Percentiles rank a stretch among this genome's conserved stretches.
phyloP scores from a whole-genome alignment of 169 alveolate species.

The Plasmodium gonderi region DNA sequence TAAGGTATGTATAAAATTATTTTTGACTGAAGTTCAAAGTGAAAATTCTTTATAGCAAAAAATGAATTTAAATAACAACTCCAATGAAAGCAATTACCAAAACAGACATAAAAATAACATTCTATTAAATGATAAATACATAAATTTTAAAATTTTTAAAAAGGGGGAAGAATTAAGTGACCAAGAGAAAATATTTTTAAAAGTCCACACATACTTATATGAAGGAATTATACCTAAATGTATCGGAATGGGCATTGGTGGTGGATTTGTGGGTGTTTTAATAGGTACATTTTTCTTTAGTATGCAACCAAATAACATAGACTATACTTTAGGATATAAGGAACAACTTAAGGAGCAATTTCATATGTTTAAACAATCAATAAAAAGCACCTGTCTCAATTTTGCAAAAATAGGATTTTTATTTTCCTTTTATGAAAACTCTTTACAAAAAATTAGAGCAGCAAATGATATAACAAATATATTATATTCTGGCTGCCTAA shows the following conservation, averaged over 20 bases:
- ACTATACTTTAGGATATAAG: conserved; percentile 56
- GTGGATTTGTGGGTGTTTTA: conserved; percentile 61
- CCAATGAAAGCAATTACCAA: conserved; percentile 16
- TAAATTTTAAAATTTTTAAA: conserved; percentile 63
- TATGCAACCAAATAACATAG: conserved; percentile 68
- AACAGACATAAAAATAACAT: conserved; percentile 13
- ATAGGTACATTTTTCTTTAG: conserved; percentile 56
- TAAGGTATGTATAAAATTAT: neutral
- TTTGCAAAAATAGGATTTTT: conserved; percentile 52
- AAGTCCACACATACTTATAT: conserved; percentile 55
- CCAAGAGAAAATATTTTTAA: conserved; percentile 50
- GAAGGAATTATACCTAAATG: conserved; percentile 70
- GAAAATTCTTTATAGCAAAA: neutral
- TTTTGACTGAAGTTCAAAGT: neutral
- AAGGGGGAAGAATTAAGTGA: conserved; percentile 67
- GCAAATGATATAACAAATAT: conserved; percentile 81
- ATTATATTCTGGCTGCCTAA: conserved; percentile 83
- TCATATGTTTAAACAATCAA: conserved; percentile 61
- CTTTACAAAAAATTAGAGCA: conserved; percentile 77
- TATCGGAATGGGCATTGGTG: conserved; percentile 72
- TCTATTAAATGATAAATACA: conserved; percentile 30
- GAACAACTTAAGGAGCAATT: conserved; percentile 61
- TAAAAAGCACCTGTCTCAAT: conserved; percentile 43
- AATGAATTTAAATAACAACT: conserved; percentile 42
- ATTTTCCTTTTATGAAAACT: conserved; percentile 35